These are phyloP conservation scores for Phytophthora pluvialis DNA, from an alignment of 352 stramenopile species.

Conservation along the genomic window DNA sequence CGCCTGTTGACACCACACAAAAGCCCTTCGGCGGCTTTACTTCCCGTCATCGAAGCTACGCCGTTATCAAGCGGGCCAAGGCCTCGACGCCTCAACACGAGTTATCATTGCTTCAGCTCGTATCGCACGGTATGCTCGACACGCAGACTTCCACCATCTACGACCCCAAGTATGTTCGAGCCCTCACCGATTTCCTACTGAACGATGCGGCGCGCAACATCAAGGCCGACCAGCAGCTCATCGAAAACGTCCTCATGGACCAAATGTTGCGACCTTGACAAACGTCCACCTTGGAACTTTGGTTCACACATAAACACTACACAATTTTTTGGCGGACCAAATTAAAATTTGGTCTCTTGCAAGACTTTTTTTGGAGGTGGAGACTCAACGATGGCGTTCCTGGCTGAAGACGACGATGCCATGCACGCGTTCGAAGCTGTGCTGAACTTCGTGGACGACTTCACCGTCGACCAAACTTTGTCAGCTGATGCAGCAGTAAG, in stretches of 20 bases:
- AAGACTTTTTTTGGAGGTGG: not conserved
- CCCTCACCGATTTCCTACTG: slow-evolving; percentile 55
- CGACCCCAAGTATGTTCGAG: slow-evolving; percentile 44
- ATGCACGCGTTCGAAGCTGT: slow-evolving; percentile 32
- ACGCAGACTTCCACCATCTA: slow-evolving; percentile 38
- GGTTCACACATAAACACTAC: slow-evolving; percentile 7
- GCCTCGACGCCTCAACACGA: slow-evolving; percentile 38
- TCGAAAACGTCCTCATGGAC: slow-evolving; percentile 57
- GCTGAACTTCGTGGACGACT: slow-evolving; percentile 33
- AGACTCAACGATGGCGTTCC: slow-evolving; percentile 16
- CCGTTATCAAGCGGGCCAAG: slow-evolving; percentile 54
- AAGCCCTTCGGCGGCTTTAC: slow-evolving; percentile 40
- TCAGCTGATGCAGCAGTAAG: not conserved
- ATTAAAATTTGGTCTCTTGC: not conserved
- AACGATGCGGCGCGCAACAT: slow-evolving; percentile 47
- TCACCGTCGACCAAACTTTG: slow-evolving; percentile 6
- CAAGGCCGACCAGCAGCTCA: slow-evolving; percentile 48
- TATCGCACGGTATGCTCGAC: slow-evolving; percentile 56
- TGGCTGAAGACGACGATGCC: slow-evolving; percentile 26
- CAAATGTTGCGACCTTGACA: slow-evolving; percentile 31
- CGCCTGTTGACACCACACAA: slow-evolving; percentile 52
- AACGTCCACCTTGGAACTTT: slow-evolving; percentile 8
- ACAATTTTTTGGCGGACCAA: not conserved
- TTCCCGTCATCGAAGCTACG: slow-evolving; percentile 63
- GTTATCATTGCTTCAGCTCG: slow-evolving; percentile 56